Percentiles rank a stretch among this genome's conserved stretches.
phyloP scores from a whole-genome alignment of 345 rosid species.

The Cardamine occulta region DNA sequence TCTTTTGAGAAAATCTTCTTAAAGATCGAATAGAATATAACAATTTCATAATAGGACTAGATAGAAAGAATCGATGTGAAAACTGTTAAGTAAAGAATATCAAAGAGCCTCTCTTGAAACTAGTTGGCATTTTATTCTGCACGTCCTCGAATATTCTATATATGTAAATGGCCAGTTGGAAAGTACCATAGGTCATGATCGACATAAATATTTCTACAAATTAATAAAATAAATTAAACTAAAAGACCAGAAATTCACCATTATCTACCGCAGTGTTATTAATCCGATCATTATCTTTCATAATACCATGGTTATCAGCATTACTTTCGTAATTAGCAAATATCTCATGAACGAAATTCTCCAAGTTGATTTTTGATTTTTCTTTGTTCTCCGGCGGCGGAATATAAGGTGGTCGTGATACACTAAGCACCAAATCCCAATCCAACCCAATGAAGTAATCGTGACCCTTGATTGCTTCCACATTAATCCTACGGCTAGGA shows the following conservation, averaged over 20 bases:
- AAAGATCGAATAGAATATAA: not conserved
- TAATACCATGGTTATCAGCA: not conserved
- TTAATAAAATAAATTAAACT: not conserved
- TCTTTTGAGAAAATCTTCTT: not conserved
- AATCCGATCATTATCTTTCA: constrained; percentile 6
- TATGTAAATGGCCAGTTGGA: constrained; percentile 4
- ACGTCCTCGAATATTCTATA: not conserved
- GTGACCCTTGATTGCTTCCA: constrained; percentile 67
- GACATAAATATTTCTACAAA: not conserved
- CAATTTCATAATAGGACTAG: not conserved
- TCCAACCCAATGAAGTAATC: constrained; percentile 59
- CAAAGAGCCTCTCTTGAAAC: not conserved
- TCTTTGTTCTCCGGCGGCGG: constrained; percentile 43
- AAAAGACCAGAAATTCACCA: not conserved
- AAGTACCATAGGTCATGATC: not conserved
- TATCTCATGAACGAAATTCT: constrained; percentile 55
- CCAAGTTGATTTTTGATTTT: constrained; percentile 55
- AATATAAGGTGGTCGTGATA: constrained; percentile 69
- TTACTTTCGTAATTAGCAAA: constrained; percentile 27
- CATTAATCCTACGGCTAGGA: constrained; percentile 56
- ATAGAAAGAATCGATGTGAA: not conserved
- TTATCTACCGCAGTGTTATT: not conserved
- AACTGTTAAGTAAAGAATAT: not conserved
- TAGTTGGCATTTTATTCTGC: not conserved
- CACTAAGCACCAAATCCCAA: constrained; percentile 56